Conservation (phyloP, 2,329 filamentous ascomycete species). For the Aquanectria penicillioides region DNA sequence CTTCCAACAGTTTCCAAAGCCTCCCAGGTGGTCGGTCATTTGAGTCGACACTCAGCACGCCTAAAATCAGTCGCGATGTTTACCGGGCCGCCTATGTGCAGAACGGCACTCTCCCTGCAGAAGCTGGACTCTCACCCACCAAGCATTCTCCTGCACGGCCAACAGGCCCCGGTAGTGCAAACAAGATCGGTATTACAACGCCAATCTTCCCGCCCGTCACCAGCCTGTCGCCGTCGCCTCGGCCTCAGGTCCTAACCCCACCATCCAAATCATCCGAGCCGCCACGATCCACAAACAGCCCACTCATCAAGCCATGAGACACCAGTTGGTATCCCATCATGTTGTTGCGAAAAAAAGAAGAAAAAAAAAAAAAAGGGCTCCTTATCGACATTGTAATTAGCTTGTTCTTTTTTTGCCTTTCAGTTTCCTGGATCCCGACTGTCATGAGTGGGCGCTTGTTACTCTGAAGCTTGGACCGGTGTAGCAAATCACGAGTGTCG, state of each 20-base stretch:
- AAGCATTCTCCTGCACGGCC: conserved; percentile 61
- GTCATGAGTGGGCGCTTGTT: conserved; percentile 1
- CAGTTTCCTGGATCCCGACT: conserved; percentile 3
- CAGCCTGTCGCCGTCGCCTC: conserved; percentile 66
- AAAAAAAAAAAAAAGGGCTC: too few relatives aligned
- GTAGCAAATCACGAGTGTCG: conserved; percentile 5
- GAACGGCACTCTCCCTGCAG: conserved; percentile 52
- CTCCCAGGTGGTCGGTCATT: conserved; percentile 36
- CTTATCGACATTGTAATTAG: too few relatives aligned
- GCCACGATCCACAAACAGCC: conserved; percentile 30
- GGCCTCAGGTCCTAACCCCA: conserved; percentile 67
- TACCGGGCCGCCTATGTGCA: conserved; percentile 39
- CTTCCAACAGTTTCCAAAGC: conserved; percentile 37
- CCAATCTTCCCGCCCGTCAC: conserved; percentile 66
- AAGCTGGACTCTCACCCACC: conserved; percentile 61
- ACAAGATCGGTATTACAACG: conserved; percentile 48
- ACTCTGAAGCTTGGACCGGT: conserved; percentile 2
- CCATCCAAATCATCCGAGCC: conserved; percentile 60
- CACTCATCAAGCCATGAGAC: conserved; percentile 14
- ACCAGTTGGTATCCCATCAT: not conserved
- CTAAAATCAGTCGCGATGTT: conserved; percentile 41
- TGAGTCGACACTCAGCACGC: conserved; percentile 41
- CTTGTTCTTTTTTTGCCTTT: not conserved
- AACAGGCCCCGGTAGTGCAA: conserved; percentile 40
- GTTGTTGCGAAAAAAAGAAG: too few relatives aligned